Base-by-base conservation (phyloP, 2,329 filamentous ascomycete species). In the Trichoderma afroharzianum region DNA sequence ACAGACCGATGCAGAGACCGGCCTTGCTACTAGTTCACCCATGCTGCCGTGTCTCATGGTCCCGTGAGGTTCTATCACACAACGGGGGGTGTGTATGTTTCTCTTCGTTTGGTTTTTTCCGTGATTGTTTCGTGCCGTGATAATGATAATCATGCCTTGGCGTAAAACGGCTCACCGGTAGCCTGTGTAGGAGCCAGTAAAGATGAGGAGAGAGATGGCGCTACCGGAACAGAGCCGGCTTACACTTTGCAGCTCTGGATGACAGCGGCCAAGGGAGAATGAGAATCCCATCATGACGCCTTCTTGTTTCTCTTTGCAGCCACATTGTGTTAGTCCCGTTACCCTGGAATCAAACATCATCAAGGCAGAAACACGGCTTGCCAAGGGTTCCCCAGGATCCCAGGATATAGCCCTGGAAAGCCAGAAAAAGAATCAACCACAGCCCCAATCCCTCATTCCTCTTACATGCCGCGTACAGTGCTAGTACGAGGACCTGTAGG, bases 1-100 rank as follows among this genome's bases (percentile, higher is more conserved):
- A 21, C 24, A 53, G 57, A 68, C 64, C 33, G 53, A 68, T 59
- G 64, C 57, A 33, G 14, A 32, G 55, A 32, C 28, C 28, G 57
- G 11, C 57, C 47, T 53, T 53, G 47, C 47, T 39, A 39, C 9
- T 18, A 39, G 39, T 61, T 32, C 39, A 69, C 57, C 66, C 66
- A 61, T 69, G 66, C 66, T 61, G 66, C 66, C 43, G 66, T 69
- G 66, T 69, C 66, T 62, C 57, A 26, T 50, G 66, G 57, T 69
- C 66, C 66, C 66, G 66, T 69, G 66, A 69, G 66, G 57, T 53
- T 50, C 57, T 39, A 43, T 62, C 66, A 24, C 57, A 53, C 50
- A 58, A 58, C 50, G 21, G 66, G 57, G 57, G 66, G 66, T 15
- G 66, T 15, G 66, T 32, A 14, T 36, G 36, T 58, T 68, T 47